A percentile compares a stretch with the other conserved stretches of the same genome.
phyloP scores from a whole-genome alignment of 129 eudicot species.

The Silybum marianum region DNA sequence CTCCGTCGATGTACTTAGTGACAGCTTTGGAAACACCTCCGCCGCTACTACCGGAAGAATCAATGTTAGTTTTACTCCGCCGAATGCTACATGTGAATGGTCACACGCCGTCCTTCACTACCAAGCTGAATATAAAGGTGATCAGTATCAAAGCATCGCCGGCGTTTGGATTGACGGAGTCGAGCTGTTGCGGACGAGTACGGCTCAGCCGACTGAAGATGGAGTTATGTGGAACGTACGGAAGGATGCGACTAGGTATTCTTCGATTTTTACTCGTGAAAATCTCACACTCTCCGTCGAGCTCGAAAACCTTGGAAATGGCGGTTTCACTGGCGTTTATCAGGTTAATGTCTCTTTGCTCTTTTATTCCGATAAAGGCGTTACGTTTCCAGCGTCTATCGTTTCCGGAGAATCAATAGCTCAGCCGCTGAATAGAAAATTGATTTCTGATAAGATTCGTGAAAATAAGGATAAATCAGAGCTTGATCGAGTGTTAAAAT shows the following conservation, averaged over 20 bases:
- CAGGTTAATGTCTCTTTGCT: conserved; percentile 36
- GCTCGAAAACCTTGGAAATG: conserved; percentile 50
- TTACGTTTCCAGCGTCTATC: neutral
- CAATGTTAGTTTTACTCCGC: conserved; percentile 43
- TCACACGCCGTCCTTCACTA: conserved; percentile 35
- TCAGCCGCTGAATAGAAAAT: conserved; percentile 16
- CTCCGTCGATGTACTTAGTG: conserved; percentile 31
- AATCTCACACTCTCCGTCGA: conserved; percentile 45
- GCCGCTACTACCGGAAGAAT: conserved; percentile 27
- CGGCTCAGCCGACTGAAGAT: conserved; percentile 40
- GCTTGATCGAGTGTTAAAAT: neutral
- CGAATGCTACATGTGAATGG: conserved; percentile 34
- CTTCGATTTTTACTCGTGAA: conserved; percentile 24
- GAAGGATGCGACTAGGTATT: conserved; percentile 52
- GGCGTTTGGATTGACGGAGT: conserved; percentile 51
- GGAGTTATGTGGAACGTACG: conserved; percentile 48
- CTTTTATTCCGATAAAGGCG: conserved; percentile 18
- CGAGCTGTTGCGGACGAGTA: conserved; percentile 59
- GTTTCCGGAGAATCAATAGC: neutral
- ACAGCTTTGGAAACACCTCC: conserved; percentile 46
- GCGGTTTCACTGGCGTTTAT: conserved; percentile 47
- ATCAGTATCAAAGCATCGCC: conserved; percentile 52
- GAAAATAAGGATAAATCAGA: neutral
- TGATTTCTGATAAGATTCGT: conserved; percentile 16
- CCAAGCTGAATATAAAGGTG: conserved; percentile 34